Conservation (phyloP, 2,329 filamentous ascomycete genomes). For the Mollisiaceae sp. region DNA sequence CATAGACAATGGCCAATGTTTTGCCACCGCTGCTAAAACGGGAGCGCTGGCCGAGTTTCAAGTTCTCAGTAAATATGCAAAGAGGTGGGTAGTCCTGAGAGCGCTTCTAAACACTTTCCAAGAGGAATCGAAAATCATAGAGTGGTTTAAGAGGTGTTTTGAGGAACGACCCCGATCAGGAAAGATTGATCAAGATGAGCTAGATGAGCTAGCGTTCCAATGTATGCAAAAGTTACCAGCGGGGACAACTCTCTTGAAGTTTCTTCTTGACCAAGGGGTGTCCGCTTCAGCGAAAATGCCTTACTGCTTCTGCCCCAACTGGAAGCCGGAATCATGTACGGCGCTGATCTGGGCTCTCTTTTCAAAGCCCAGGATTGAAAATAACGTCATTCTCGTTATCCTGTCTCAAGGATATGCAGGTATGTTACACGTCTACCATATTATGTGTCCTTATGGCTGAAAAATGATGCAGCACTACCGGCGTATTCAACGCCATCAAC, state of each 20-base stretch:
- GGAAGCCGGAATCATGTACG: constrained; percentile 17
- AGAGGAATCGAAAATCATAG: constrained; percentile 14
- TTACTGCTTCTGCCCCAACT: constrained; percentile 11
- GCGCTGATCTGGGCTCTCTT: constrained; percentile 18
- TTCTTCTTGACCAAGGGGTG: constrained; percentile 14
- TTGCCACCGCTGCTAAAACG: constrained; percentile 7
- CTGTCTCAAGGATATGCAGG: constrained; percentile 9
- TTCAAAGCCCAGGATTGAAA: constrained; percentile 14
- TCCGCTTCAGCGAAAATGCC: constrained; percentile 15
- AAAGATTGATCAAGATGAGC: neutral
- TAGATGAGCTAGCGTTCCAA: constrained; percentile 11
- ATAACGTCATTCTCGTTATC: constrained; percentile 11
- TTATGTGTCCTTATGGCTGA: constrained; percentile 10
- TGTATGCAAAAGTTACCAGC: constrained; percentile 19
- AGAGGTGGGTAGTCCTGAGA: constrained; percentile 10
- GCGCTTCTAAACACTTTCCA: constrained; percentile 5
- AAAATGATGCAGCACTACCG: constrained; percentile 3
- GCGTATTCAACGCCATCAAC: constrained; percentile 13
- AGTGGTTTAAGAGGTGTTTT: constrained; percentile 1
- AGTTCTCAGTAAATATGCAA: constrained; percentile 15
- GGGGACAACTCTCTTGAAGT: constrained; percentile 16
- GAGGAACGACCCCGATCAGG: neutral
- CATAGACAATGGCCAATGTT: constrained; percentile 13
- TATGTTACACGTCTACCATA: constrained; percentile 4
- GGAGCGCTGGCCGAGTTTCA: constrained; percentile 10